Evolutionary conservation across 768 basidiomycete genomes (phyloP).

Genomic region (Boletellus ananas): DNA sequence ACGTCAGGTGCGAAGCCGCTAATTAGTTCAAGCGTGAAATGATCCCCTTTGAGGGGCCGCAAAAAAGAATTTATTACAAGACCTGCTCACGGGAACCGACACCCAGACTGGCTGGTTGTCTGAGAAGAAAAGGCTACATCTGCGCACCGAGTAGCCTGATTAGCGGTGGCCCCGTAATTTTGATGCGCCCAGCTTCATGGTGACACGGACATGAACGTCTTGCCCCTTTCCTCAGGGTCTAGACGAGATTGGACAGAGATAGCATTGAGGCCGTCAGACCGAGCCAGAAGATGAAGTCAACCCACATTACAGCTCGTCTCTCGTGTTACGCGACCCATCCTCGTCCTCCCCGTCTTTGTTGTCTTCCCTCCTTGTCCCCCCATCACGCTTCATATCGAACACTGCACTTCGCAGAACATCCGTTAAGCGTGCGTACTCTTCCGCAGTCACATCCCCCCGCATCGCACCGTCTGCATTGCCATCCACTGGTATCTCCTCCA

Average conservation of each 20-base stretch:
- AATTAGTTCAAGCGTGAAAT: conserved; percentile 12
- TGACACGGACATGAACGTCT: conserved; percentile 25
- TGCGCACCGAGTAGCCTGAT: conserved; percentile 4
- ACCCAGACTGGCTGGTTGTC: conserved; percentile 2
- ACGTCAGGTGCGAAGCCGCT: conserved; percentile 6
- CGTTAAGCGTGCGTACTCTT: conserved; percentile 42
- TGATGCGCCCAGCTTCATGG: conserved; percentile 18
- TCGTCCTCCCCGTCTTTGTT: conserved; percentile 31
- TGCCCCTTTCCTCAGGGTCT: conserved; percentile 3
- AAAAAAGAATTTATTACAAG: conserved; percentile 5
- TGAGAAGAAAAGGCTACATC: conserved; percentile 10
- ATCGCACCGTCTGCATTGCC: conserved; percentile 19
- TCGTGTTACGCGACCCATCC: conserved; percentile 28
- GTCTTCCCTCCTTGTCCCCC: conserved; percentile 18
- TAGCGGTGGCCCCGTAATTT: neutral
- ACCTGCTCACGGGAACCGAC: conserved; percentile 20
- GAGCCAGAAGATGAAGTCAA: conserved; percentile 13
- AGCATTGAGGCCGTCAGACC: conserved; percentile 15
- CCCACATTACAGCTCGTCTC: conserved; percentile 33
- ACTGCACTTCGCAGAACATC: conserved; percentile 53
- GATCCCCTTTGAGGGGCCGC: conserved; percentile 6
- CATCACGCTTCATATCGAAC: conserved; percentile 43
- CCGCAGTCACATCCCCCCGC: conserved; percentile 32
- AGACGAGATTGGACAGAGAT: conserved; percentile 6
- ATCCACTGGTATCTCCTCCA: conserved; percentile 43